These are phyloP conservation scores for Termitomyces sp. DNA, from an alignment of 768 basidiomycete genomes.

Conservation along the genomic window DNA sequence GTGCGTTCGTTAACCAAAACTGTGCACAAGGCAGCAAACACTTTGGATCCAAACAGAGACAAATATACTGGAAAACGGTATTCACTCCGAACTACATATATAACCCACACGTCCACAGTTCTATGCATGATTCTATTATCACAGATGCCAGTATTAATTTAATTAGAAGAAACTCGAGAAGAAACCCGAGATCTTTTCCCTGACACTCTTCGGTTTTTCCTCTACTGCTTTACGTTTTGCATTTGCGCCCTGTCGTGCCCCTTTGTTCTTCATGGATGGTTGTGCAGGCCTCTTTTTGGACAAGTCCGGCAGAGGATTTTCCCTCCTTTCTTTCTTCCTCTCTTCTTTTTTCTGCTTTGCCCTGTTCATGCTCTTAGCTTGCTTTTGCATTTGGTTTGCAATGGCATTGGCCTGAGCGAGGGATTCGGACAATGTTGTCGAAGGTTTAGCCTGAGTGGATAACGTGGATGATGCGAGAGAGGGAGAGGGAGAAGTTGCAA, in stretches of 20 bases:
- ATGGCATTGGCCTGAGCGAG: neutral
- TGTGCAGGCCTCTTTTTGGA: neutral
- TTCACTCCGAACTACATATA: neutral
- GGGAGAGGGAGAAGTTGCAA: neutral
- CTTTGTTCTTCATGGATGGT: neutral
- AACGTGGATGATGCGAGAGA: neutral
- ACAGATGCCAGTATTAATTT: neutral
- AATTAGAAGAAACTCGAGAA: conserved; percentile 9
- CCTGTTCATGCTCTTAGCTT: conserved; percentile 2
- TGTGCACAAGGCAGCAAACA: conserved; percentile 16
- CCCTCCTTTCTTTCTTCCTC: neutral
- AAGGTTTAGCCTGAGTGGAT: neutral
- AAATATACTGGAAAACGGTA: conserved; percentile 10
- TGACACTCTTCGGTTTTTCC: neutral
- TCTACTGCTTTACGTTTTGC: neutral
- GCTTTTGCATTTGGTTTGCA: neutral
- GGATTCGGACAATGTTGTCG: neutral
- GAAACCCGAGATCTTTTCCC: conserved; percentile 9
- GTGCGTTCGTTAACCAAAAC: conserved; percentile 21
- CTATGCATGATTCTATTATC: neutral
- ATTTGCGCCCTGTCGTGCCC: neutral
- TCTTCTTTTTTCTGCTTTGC: neutral
- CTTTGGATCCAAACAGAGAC: conserved; percentile 27
- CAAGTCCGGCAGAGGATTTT: neutral
- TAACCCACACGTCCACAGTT: neutral